Percentiles rank a stretch among this genome's conserved stretches.
Evolutionary conservation across 768 basidiomycete species (phyloP).

Genomic region (Auriscalpium vulgare): DNA sequence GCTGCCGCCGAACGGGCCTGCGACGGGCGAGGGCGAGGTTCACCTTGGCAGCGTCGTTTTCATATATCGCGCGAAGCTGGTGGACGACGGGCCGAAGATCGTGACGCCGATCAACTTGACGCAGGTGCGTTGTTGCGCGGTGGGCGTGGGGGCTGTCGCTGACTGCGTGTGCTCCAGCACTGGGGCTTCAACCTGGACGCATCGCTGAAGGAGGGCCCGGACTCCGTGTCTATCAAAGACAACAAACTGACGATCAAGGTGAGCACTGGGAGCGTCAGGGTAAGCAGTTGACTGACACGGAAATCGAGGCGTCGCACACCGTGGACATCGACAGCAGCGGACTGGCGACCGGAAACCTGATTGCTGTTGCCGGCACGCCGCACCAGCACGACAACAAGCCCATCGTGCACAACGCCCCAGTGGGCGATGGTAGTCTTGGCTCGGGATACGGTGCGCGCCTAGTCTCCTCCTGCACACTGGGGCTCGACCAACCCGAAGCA

Average conservation of each 20-base stretch:
- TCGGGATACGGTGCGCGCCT: slow-evolving; percentile 48
- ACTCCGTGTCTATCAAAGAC: slow-evolving; percentile 42
- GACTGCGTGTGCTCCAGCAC: slow-evolving; percentile 35
- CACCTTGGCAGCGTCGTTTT: slow-evolving; percentile 59
- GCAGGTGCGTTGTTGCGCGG: slow-evolving; percentile 38
- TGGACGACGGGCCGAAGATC: slow-evolving; percentile 28
- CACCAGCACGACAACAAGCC: slow-evolving; percentile 41
- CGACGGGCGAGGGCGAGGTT: slow-evolving; percentile 28
- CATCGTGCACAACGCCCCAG: slow-evolving; percentile 53
- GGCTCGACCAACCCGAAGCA: background rate
- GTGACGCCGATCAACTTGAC: slow-evolving; percentile 74
- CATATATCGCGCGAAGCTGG: slow-evolving; percentile 63
- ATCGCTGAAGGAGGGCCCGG: slow-evolving; percentile 38
- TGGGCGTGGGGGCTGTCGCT: too few species aligned
- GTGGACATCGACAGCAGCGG: slow-evolving; percentile 42
- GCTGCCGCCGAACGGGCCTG: slow-evolving; percentile 22
- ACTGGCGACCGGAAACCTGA: slow-evolving; percentile 47
- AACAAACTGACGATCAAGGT: slow-evolving; percentile 37
- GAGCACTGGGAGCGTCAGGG: background rate
- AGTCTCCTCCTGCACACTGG: background rate
- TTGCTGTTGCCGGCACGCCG: slow-evolving; percentile 36
- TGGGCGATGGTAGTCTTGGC: background rate
- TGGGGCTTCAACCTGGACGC: slow-evolving; percentile 82
- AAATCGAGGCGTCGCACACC: slow-evolving; percentile 41
- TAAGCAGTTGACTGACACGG: background rate